Conservation (phyloP, 2,329 filamentous ascomycete genomes). For the Pyrenophora seminiperda region DNA sequence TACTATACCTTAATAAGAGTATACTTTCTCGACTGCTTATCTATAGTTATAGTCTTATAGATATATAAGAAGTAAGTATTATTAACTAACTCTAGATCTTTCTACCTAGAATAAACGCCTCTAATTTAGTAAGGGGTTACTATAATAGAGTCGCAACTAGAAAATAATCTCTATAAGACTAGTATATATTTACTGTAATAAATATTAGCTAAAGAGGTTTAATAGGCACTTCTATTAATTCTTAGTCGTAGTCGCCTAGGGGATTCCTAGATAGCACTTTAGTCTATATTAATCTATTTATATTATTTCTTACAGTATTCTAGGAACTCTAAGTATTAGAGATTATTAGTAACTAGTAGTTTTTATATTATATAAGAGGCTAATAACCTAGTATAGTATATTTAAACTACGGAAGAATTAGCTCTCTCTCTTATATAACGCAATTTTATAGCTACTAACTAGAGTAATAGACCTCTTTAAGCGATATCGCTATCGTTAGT, state of each 20-base stretch:
- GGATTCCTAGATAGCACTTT: neutral
- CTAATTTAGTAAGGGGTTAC: neutral
- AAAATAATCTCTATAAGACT: neutral
- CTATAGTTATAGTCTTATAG: neutral
- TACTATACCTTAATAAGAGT: neutral
- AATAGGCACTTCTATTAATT: too few species aligned
- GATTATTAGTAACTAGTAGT: neutral
- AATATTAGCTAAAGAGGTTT: neutral
- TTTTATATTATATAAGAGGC: neutral
- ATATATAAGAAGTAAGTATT: neutral
- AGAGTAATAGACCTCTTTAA: neutral
- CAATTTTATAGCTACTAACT: neutral
- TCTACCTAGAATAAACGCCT: neutral
- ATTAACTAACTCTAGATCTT: neutral
- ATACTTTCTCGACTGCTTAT: neutral
- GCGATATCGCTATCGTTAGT: constrained; percentile 43
- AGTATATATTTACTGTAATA: neutral
- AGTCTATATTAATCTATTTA: neutral
- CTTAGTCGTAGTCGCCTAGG: neutral
- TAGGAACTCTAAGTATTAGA: neutral
- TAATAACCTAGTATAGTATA: neutral
- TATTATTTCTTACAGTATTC: neutral
- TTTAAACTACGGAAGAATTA: neutral
- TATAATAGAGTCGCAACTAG: neutral
- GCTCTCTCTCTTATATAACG: neutral